A percentile compares a stretch with the other conserved stretches of the same genome.
Conservation (phyloP, 148 eudicot species). For the Diospyros lotus region DNA sequence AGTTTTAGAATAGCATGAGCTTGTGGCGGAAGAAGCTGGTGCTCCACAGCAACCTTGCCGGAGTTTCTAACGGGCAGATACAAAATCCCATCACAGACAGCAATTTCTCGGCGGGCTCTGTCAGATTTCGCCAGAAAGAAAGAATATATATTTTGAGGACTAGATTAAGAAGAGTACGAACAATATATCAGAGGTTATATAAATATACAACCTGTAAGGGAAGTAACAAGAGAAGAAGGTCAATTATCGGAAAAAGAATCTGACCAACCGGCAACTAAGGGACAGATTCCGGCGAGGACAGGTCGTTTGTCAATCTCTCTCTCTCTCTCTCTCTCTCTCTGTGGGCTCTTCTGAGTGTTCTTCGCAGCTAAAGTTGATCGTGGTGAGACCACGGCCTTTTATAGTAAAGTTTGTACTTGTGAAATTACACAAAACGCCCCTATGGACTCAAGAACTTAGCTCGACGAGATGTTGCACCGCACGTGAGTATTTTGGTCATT, state of each 20-base stretch:
- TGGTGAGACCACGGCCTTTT: constrained; percentile 18
- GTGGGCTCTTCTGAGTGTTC: background rate
- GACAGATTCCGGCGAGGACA: constrained; percentile 13
- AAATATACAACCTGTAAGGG: too few relatives aligned
- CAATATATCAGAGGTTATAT: background rate
- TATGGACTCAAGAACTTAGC: background rate
- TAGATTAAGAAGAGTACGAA: background rate
- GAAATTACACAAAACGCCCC: constrained; percentile 22
- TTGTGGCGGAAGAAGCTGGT: constrained; percentile 88
- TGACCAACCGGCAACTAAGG: constrained; percentile 1
- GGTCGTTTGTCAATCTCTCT: too few relatives aligned
- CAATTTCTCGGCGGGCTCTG: background rate
- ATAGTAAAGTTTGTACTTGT: constrained; percentile 10
- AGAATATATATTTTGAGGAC: too few relatives aligned
- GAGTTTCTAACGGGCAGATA: constrained; percentile 67
- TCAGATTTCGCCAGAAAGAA: constrained; percentile 4
- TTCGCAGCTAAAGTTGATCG: constrained; percentile 40
- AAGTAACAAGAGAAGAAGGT: background rate
- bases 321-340: background rate
- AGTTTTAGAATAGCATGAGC: constrained; percentile 65
- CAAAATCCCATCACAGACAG: constrained; percentile 64
- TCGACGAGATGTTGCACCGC: too few relatives aligned
- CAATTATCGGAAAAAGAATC: background rate
- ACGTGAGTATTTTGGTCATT: background rate
- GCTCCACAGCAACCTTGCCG: constrained; percentile 80